These are phyloP conservation scores for Thermomyces lanuginosus DNA, from an alignment of 2,329 filamentous ascomycete species.

Conservation along the genomic window DNA sequence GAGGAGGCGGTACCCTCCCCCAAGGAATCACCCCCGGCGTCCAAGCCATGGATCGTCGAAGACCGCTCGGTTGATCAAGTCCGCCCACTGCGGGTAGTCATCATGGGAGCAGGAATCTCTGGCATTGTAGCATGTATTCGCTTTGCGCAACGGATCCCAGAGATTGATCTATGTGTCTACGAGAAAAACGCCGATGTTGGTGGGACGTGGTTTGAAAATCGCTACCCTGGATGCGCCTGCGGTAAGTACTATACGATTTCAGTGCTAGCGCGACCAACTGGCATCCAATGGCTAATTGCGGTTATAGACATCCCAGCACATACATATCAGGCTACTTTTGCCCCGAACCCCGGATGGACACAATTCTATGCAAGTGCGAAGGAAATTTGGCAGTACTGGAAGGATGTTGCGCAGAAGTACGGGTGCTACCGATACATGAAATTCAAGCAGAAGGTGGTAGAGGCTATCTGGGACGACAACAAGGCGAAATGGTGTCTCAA, in stretches of 20 bases:
- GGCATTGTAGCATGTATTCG: conserved; percentile 11
- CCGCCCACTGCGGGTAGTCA: conserved; percentile 9
- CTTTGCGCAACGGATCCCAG: conserved; percentile 7
- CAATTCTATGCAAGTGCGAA: conserved; percentile 11
- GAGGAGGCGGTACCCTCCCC: too few species aligned
- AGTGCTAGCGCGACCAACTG: background rate
- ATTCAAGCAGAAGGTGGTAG: conserved; percentile 12
- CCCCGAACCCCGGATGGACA: conserved; percentile 7
- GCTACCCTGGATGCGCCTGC: conserved; percentile 8
- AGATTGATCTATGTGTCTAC: conserved; percentile 6
- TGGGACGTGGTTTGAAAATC: conserved; percentile 8
- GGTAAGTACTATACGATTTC: conserved; percentile 3
- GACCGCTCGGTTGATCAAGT: conserved; percentile 9
- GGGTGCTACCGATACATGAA: conserved; percentile 14
- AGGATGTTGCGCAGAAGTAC: conserved; percentile 11
- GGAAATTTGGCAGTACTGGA: conserved; percentile 16
- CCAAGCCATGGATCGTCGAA: conserved; percentile 4
- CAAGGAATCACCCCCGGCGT: too few species aligned
- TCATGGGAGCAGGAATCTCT: conserved; percentile 10
- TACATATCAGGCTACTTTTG: conserved; percentile 7
- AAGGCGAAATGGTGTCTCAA: conserved; percentile 14
- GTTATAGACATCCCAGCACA: conserved; percentile 5
- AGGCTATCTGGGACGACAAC: conserved; percentile 15
- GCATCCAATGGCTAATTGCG: too few species aligned
- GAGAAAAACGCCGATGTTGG: conserved; percentile 8